Base-by-base conservation (phyloP, 2,329 filamentous ascomycete species). In the Alternaria panax region DNA sequence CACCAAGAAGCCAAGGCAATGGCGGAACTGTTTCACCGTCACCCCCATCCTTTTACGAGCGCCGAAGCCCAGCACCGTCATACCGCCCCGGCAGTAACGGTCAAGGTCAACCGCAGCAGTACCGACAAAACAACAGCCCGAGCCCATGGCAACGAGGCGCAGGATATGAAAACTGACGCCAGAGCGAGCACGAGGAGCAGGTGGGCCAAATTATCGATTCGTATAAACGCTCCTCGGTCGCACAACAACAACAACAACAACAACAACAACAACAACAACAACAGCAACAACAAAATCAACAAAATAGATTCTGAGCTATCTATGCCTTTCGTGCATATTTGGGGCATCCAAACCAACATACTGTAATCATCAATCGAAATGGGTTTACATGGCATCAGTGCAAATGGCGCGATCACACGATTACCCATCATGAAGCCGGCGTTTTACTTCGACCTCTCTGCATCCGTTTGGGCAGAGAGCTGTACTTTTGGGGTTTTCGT, bases 141-240 rank as follows among this genome's bases (percentile, higher is more conserved):
- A 88, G 85, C 77, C 86, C 87, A 53, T 89, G 87, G 87, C 87
- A 89, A 77, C 79, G 87, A 73, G 87, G 87, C 42, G 87, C 87
- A 30, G 87, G 87, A 43, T 89, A 89, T 68, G 87, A 89, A 60
- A 84, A 85, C 74, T 85, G 79, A 79, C 72, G 73, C 71, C 70
- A 77, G 67, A 75, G 70, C 58, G 69, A 74, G 70, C 75, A 78
- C 62, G 73, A 75, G 70, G 68, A 71, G 66, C 69, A 72, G 56
- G 69, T 72, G 64, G 68, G 67, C 52, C 69, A 72, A 65, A 78
- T 76, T 55, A 77, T 76, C 59, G 74, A 69, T 64, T 73, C 72
- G 62, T 75, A 75, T 64, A 66, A 72, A 65, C 71, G 72, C 65
- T 75, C 71, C 64, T 72, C 72, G 58, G 62, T 67, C 54, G 63